phyloP scores from a whole-genome alignment of 805 yeast species.

The Saturnispora silvae region DNA sequence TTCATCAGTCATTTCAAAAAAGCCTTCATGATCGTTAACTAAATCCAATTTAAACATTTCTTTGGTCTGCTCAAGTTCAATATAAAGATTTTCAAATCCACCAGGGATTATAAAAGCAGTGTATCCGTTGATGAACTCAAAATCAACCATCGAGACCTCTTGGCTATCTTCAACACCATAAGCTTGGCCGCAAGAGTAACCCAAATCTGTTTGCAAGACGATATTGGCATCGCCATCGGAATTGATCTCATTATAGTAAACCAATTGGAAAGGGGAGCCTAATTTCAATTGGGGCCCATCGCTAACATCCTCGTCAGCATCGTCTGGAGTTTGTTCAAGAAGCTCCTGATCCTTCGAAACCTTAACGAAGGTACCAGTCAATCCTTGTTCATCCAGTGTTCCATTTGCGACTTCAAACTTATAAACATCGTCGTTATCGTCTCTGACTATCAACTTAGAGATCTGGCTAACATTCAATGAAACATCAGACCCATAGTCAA shows the following conservation, averaged over 20 bases:
- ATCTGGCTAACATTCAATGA: constrained; percentile 3
- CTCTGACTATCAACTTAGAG: not conserved
- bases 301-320: too few relatives aligned
- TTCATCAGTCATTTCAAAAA: constrained; percentile 1
- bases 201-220: not conserved
- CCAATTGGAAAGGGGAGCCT: constrained; percentile 1
- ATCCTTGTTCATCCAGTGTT: not conserved
- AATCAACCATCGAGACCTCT: not conserved
- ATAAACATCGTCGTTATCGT: not conserved
- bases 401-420: not conserved
- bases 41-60: constrained; percentile 5
- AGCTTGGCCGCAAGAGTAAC: not conserved
- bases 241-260: constrained; percentile 1
- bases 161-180: not conserved
- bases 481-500: too few relatives aligned
- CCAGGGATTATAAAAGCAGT: not conserved
- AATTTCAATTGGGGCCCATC: not conserved
- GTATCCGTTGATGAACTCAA: not conserved
- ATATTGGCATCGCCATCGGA: constrained; percentile 2
- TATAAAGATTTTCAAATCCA: constrained; percentile 1
- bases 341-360: not conserved
- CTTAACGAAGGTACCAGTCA: not conserved
- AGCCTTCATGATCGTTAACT: constrained; percentile 2
- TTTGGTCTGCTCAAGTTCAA: not conserved
- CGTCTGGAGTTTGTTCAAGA: not conserved